Conservation (phyloP, 108 stramenopile species). For the Cyclotella distinguenda region DNA sequence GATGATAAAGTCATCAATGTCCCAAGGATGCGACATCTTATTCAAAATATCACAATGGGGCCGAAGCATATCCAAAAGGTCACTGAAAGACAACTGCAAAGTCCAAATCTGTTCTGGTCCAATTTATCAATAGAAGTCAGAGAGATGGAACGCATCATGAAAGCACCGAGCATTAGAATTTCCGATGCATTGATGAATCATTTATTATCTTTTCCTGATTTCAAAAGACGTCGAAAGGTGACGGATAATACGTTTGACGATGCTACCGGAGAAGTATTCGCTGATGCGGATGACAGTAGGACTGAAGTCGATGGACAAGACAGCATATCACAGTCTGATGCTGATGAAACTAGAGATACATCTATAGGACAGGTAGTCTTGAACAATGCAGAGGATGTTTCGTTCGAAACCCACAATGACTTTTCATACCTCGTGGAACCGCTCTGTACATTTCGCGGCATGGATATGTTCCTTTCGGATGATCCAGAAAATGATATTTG, state of each 20-base stretch:
- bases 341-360: background rate
- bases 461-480: constrained; percentile 63
- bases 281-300: background rate
- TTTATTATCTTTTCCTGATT: constrained; percentile 25
- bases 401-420: constrained; percentile 4
- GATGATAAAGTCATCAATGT: too few relatives aligned
- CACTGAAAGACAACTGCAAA: background rate
- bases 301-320: background rate
- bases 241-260: background rate
- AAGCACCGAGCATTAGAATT: background rate
- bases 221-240: background rate
- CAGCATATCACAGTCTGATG: background rate
- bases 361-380: constrained; percentile 9
- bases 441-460: constrained; percentile 47
- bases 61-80: background rate
- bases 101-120: background rate
- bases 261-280: background rate
- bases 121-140: background rate
- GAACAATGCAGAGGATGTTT: constrained; percentile 12
- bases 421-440: constrained; percentile 41
- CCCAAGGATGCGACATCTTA: background rate
- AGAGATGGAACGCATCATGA: background rate
- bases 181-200: constrained; percentile 16
- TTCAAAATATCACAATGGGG: background rate
- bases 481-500: constrained; percentile 45